phyloP scores from a whole-genome alignment of 2,329 filamentous ascomycete genomes.

The Fusarium sp. region DNA sequence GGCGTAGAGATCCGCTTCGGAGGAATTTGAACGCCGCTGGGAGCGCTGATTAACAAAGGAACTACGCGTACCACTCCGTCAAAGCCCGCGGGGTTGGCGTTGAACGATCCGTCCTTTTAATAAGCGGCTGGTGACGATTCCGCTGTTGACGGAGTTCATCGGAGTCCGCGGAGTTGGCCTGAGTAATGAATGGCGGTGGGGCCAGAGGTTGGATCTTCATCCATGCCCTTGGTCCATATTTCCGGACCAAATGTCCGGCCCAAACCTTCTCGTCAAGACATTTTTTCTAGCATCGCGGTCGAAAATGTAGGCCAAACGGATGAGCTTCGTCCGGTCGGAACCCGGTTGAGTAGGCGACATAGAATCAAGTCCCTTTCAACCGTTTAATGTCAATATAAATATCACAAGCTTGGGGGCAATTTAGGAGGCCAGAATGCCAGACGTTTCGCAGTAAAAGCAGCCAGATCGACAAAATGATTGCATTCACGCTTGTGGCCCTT shows the following conservation, averaged over 20 bases:
- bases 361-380: neutral
- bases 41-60: neutral
- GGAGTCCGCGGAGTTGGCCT: neutral
- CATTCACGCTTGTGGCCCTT: neutral
- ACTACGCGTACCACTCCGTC: neutral
- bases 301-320: neutral
- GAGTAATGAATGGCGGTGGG: conserved; percentile 7
- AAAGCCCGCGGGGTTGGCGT: neutral
- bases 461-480: neutral
- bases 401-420: neutral
- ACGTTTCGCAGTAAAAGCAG: neutral
- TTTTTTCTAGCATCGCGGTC: neutral
- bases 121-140: neutral
- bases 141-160: neutral
- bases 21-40: too few relatives aligned
- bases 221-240: neutral
- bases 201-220: neutral
- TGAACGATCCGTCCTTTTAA: neutral
- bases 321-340: conserved; percentile 1
- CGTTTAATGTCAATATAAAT: neutral
- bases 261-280: neutral
- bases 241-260: neutral
- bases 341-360: neutral
- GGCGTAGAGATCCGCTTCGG: neutral
- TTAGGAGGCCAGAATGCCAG: neutral